Base-by-base conservation (phyloP, 345 rosid genomes). In the Hibiscus syriacus region DNA sequence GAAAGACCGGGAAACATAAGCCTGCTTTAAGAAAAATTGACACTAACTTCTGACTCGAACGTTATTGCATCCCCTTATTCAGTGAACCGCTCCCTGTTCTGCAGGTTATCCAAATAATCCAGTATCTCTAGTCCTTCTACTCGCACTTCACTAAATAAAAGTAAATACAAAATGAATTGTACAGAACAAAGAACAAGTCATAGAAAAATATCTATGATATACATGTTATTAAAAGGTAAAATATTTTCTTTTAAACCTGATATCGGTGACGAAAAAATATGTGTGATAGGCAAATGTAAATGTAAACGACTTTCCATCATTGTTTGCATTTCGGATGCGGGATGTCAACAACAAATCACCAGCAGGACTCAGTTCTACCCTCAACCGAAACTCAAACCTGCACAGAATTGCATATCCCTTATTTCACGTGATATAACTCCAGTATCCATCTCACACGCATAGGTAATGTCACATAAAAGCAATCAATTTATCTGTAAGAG, bases 121-220 rank as follows among this genome's bases (percentile, higher is more conserved):
- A 90, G 85, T 62, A 97, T 93, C 82, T 93, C 98, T 72, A 93
- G 69, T 56, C 98, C 96, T 77, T 93, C 97, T 22, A 93, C 80
- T 39, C 97, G 80, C 76, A 93, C 98, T 85, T 93, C 98, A 80
- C 97, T 93, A 20, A 62, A 74, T 16, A 36, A 76, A 50, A 50
- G 17, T 14, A 45, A 45, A 16, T 45, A 45, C 17, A 45, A 16
- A 45, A 16, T 45, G 41, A 38, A 38, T 38, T 38, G 41, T 38
- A 36, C 9, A 8, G 39, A 36, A 32, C 36, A 32, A 32, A 32
- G 36, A 32, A n/a, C n/a, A n/a, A n/a, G n/a, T n/a, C n/a, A n/a
- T n/a, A n/a, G n/a, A n/a, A n/a, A n/a, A n/a, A n/a, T n/a, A n/a
- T 38, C 41, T 38, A 38, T 38, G 41, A 38, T 38, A n/a, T n/a